A percentile compares a stretch with the other conserved stretches of the same genome.
Conservation (phyloP, 225 moss, liverwort and hornwort species). For the Polytrichum commune region DNA sequence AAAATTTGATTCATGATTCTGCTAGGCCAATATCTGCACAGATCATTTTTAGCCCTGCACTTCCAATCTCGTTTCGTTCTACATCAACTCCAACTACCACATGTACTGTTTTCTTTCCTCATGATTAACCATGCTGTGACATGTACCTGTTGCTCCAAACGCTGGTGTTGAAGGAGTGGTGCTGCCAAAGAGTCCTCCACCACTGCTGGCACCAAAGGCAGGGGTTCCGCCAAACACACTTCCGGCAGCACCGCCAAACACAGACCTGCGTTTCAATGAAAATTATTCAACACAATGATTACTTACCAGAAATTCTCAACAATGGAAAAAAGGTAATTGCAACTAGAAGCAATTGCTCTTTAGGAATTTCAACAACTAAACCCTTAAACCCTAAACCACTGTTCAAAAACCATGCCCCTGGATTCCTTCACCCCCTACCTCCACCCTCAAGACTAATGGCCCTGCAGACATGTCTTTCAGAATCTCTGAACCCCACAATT, state of each 20-base stretch:
- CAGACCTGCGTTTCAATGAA: conserved; percentile 26
- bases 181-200: conserved; percentile 41
- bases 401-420: background rate
- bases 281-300: too few relatives aligned
- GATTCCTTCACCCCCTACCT: background rate
- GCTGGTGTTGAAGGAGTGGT: conserved; percentile 39
- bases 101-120: too few relatives aligned
- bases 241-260: conserved; percentile 39
- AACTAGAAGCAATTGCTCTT: background rate
- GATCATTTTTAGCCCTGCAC: too few relatives aligned
- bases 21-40: too few relatives aligned
- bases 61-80: too few relatives aligned
- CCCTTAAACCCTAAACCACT: background rate
- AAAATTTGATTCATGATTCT: too few relatives aligned
- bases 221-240: conserved; percentile 47
- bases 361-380: background rate
- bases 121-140: background rate
- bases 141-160: conserved; percentile 48
- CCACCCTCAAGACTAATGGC: background rate
- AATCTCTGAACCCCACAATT: background rate
- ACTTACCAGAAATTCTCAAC: background rate
- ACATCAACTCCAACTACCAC: too few relatives aligned
- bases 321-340: too few relatives aligned
- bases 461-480: background rate
- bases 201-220: conserved; percentile 33